Evolutionary conservation across 495 filamentous ascomycete species (phyloP), one percentile per base, ranked within the genome.

Genomic region (Penicillium cataractarum): DNA sequence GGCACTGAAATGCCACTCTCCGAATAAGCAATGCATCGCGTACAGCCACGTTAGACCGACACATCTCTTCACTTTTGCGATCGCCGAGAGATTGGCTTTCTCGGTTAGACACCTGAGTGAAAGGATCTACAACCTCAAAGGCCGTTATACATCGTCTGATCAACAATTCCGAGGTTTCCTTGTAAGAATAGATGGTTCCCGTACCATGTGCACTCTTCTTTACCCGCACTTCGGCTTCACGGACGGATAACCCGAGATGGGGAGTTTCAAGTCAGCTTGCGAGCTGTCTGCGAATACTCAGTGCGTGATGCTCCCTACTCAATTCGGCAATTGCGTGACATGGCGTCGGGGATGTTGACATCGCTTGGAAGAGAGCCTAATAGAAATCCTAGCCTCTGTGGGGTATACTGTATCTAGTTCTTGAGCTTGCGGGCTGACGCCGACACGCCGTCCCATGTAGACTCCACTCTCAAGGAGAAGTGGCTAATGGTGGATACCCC

Each of bases 401-500:
- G 39, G 29, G 48, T 54, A n/a, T n/a, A n/a, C n/a, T n/a, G 27
- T 17, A 50, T 32, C 35, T n/a, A 31, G 51, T 39, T 55, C 50
- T 37, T 46, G 35, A 39, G 1, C 1, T 46, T 46, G 40, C 40
- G 22, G 21, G n/a, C n/a, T n/a, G n/a, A n/a, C n/a, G n/a, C n/a
- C n/a, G n/a, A n/a, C n/a, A 22, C 27, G 13, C 46, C 21, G 35
- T 57, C 40, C 22, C 35, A 12, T 46, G 7, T 22, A 7, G 22
- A 50, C 44, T 42, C 63, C 63, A 62, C 51, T 35, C 7, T 42
- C 24, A 15, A 39, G 59, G 40, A 40, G 21, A 26, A 21, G 21
- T 24, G 27, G 10, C 17, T 27, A 17, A 56, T 60, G 52, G 27
- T 42, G 63, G 48, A 63, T 65, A 65, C 26, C 48, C 46, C 49